These are phyloP conservation scores for Penicillium maclennaniae DNA, from an alignment of 495 filamentous ascomycete genomes.

Conservation along the genomic window DNA sequence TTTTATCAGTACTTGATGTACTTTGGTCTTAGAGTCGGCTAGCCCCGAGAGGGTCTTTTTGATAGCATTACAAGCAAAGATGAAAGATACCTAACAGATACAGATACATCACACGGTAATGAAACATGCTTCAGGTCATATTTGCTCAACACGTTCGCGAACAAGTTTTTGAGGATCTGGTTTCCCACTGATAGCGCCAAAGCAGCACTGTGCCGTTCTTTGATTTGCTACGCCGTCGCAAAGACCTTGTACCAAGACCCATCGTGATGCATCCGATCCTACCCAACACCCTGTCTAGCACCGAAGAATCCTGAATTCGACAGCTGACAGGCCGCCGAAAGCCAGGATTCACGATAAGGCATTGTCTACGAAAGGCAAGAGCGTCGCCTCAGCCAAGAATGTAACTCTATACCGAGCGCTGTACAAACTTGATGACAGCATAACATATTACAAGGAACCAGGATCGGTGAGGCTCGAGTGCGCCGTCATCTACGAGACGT, in stretches of 20 bases:
- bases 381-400: neutral
- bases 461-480: neutral
- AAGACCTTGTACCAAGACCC: neutral
- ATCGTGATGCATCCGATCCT: neutral
- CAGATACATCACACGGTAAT: neutral
- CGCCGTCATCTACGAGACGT: neutral
- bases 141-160: neutral
- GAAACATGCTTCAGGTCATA: neutral
- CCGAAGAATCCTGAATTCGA: neutral
- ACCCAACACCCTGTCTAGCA: neutral
- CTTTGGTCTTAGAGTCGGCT: neutral
- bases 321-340: neutral
- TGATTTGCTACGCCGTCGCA: neutral
- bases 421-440: constrained; percentile 6
- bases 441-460: constrained; percentile 1
- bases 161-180: neutral
- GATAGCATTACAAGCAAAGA: neutral
- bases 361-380: neutral
- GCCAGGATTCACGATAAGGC: neutral
- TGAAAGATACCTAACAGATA: neutral
- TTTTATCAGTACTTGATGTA: neutral
- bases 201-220: neutral
- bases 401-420: neutral
- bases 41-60: neutral
- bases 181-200: neutral